These are phyloP conservation scores for Sporothrix dimorphospora DNA, from an alignment of 2,329 filamentous ascomycete genomes.

Conservation along the genomic window DNA sequence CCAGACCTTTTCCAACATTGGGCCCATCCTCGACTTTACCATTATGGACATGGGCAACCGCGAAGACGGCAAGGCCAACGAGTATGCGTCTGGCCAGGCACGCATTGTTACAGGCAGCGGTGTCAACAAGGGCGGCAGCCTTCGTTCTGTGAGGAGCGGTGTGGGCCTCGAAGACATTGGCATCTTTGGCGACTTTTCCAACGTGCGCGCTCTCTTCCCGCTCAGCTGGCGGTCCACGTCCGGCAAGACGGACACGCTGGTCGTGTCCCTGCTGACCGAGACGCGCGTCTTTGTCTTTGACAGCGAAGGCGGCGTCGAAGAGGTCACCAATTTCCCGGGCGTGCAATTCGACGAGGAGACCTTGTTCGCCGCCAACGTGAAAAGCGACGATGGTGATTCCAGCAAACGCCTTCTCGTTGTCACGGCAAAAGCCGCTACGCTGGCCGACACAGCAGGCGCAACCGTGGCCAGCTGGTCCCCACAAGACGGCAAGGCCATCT, in stretches of 20 bases:
- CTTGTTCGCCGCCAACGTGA: constrained; percentile 68
- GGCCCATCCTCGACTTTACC: constrained; percentile 86
- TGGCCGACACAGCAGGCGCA: constrained; percentile 65
- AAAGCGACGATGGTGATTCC: constrained; percentile 43
- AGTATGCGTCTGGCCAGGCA: constrained; percentile 93
- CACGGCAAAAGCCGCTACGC: constrained; percentile 63
- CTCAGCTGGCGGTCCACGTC: constrained; percentile 47
- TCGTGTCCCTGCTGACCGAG: constrained; percentile 81
- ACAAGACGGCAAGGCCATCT: constrained; percentile 62
- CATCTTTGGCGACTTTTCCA: constrained; percentile 75
- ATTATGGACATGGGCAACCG: constrained; percentile 95
- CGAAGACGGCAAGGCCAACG: constrained; percentile 74
- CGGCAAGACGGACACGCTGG: constrained; percentile 64
- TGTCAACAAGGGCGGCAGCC: constrained; percentile 82
- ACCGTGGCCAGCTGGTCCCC: constrained; percentile 62
- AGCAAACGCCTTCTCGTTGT: constrained; percentile 70
- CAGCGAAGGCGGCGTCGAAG: constrained; percentile 76
- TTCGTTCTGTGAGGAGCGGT: constrained; percentile 89
- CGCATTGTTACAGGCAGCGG: constrained; percentile 92
- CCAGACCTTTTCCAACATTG: constrained; percentile 81
- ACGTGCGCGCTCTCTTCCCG: constrained; percentile 73
- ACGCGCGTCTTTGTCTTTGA: constrained; percentile 83
- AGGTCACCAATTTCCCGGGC: constrained; percentile 75
- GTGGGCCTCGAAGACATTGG: constrained; percentile 90
- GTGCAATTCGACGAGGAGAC: constrained; percentile 72